Evolutionary conservation across 768 basidiomycete genomes (phyloP).

Genomic region (Xanthoconium stramineum): DNA sequence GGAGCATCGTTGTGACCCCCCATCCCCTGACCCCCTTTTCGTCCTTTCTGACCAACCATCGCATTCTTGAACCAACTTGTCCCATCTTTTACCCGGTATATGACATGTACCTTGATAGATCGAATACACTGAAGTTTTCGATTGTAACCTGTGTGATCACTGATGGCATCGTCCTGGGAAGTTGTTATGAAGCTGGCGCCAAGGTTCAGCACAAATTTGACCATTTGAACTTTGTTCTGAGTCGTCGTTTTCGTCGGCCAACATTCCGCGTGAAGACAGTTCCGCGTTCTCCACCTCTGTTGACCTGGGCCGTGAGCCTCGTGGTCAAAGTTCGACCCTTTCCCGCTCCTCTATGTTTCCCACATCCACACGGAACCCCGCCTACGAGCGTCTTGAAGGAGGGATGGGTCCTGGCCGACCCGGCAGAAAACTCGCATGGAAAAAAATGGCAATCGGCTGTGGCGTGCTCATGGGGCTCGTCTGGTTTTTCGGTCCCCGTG

Average conservation of each 20-base stretch:
- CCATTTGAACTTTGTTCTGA: no score
- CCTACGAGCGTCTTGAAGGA: slow-evolving; percentile 61
- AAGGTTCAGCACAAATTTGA: no score
- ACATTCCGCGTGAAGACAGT: slow-evolving; percentile 21
- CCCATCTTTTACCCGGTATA: slow-evolving; percentile 5
- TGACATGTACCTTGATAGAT: slow-evolving; percentile 4
- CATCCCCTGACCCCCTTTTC: slow-evolving; percentile 5
- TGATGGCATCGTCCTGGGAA: no score
- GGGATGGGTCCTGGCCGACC: slow-evolving; percentile 51
- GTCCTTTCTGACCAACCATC: neutral
- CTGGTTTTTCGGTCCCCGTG: slow-evolving; percentile 61
- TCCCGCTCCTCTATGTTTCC: slow-evolving; percentile 19
- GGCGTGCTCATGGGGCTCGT: slow-evolving; percentile 54
- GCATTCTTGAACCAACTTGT: neutral
- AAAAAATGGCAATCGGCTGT: slow-evolving; percentile 62
- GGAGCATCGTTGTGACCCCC: slow-evolving; percentile 57
- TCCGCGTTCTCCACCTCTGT: slow-evolving; percentile 31
- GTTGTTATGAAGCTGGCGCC: no score
- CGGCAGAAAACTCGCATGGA: slow-evolving; percentile 49
- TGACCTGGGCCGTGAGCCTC: slow-evolving; percentile 23
- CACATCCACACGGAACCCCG: slow-evolving; percentile 37
- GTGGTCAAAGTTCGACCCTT: slow-evolving; percentile 17
- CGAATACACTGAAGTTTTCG: neutral
- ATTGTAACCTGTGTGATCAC: neutral
- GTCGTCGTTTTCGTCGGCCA: neutral